These are phyloP conservation scores for Jacaranda copaia DNA, from an alignment of 257 asterid genomes.

Conservation along the genomic window DNA sequence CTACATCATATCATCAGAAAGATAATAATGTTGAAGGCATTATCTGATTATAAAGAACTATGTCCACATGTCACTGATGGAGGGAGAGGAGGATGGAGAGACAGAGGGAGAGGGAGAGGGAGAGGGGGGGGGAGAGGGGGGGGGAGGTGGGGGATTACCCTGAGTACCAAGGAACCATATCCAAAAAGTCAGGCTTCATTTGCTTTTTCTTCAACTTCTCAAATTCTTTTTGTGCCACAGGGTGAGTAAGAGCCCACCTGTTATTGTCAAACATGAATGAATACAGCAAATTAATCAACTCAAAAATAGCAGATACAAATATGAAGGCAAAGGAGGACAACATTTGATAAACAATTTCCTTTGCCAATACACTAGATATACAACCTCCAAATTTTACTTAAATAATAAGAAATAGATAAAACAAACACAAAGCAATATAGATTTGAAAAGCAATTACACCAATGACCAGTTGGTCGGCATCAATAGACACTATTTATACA, in stretches of 20 bases:
- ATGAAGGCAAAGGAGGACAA: neutral
- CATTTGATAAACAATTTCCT: slow-evolving; percentile 6
- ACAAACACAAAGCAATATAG: slow-evolving; percentile 16
- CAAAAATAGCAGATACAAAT: neutral
- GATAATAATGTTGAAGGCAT: slow-evolving; percentile 30
- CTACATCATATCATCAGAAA: slow-evolving; percentile 54
- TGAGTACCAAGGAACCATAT: slow-evolving; percentile 99
- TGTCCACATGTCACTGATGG: neutral
- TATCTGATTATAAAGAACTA: slow-evolving; percentile 5
- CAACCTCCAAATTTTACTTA: neutral
- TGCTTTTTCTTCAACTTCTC: slow-evolving; percentile 91
- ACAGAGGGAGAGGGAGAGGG: slow-evolving; percentile 1
- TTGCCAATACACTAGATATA: neutral
- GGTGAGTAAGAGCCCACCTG: slow-evolving; percentile 99
- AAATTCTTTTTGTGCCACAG: slow-evolving; percentile 81
- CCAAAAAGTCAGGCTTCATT: slow-evolving; percentile 92
- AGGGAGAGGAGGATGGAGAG: too few relatives aligned
- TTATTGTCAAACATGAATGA: slow-evolving; percentile 31
- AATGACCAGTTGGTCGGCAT: slow-evolving; percentile 20
- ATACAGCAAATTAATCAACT: slow-evolving; percentile 26
- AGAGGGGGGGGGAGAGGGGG: neutral
- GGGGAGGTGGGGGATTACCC: slow-evolving; percentile 58
- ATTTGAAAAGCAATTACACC: neutral
- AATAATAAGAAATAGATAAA: neutral
- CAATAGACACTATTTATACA: slow-evolving; percentile 19